phyloP scores from a whole-genome alignment of 495 filamentous ascomycete genomes.

The Neurospora discreta region DNA sequence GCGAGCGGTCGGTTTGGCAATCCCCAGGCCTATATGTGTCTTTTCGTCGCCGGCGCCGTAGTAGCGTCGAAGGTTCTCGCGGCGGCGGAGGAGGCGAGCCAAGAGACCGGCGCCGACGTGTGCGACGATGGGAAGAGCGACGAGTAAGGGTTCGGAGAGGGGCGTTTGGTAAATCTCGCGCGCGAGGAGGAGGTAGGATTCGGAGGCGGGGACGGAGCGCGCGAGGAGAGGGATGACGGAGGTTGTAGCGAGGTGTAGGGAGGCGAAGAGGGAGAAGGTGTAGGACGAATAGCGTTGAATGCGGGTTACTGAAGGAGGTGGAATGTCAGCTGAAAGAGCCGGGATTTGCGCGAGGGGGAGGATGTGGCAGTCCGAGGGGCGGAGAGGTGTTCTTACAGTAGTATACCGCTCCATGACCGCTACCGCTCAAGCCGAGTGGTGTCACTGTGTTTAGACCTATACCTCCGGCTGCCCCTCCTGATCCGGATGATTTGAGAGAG shows the following conservation, averaged over 20 bases:
- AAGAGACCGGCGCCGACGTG: conserved; percentile 58
- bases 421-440: conserved; percentile 46
- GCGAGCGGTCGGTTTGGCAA: conserved; percentile 17
- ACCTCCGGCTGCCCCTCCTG: background rate
- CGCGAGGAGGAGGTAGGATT: conserved; percentile 58
- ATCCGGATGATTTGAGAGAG: conserved; percentile 13
- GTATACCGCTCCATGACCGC: conserved; percentile 42
- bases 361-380: background rate
- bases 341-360: conserved; percentile 1
- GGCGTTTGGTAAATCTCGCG: conserved; percentile 72
- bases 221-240: conserved; percentile 58
- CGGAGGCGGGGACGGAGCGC: conserved; percentile 39
- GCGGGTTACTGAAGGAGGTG: conserved; percentile 48
- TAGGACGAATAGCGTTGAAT: conserved; percentile 83
- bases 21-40: conserved; percentile 1
- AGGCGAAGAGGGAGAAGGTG: conserved; percentile 66
- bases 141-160: conserved; percentile 51
- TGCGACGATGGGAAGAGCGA: conserved; percentile 45
- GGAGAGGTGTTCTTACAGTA: conserved; percentile 39
- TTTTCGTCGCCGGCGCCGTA: conserved; percentile 34
- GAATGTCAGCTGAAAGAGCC: background rate
- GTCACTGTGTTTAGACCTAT: conserved; percentile 8
- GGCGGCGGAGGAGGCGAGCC: conserved; percentile 59
- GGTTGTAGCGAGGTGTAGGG: conserved; percentile 71
- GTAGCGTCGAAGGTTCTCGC: conserved; percentile 56